A percentile compares a stretch with the other conserved stretches of the same genome.
Evolutionary conservation across 257 asterid species (phyloP).

Genomic region (Gentiana straminea): DNA sequence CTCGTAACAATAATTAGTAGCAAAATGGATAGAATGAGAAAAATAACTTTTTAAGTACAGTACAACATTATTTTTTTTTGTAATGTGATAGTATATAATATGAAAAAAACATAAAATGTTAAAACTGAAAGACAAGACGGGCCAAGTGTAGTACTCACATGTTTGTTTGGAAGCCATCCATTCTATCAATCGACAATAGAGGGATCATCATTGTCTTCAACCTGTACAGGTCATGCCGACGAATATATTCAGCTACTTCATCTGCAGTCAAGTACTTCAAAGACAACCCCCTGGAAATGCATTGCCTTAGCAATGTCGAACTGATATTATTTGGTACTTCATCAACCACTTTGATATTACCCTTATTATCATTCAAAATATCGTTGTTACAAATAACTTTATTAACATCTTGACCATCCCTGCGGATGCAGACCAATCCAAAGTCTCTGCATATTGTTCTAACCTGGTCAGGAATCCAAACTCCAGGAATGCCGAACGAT

Average conservation of each 20-base stretch:
- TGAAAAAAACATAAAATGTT: no score
- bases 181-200: background rate
- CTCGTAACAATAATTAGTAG: no score
- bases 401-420: constrained; percentile 70
- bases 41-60: no score
- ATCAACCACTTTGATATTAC: constrained; percentile 46
- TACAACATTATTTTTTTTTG: no score
- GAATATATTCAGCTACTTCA: constrained; percentile 50
- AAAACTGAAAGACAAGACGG: no score
- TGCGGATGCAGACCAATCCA: constrained; percentile 75
- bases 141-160: no score
- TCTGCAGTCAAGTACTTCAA: constrained; percentile 71
- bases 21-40: no score
- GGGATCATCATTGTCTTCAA: constrained; percentile 14
- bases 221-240: constrained; percentile 30
- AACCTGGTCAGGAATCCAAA: constrained; percentile 88
- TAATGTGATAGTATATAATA: no score
- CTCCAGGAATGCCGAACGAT: constrained; percentile 66
- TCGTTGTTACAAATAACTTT: constrained; percentile 43
- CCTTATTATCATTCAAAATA: constrained; percentile 51
- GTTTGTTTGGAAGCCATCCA: no score
- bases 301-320: constrained; percentile 69
- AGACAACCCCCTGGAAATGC: constrained; percentile 59
- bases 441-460: constrained; percentile 60
- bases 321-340: constrained; percentile 79